A percentile compares a stretch with the other conserved stretches of the same genome.
These are phyloP conservation scores for Hypoxylon perforatum DNA, from an alignment of 495 filamentous ascomycete species.

Conservation along the genomic window DNA sequence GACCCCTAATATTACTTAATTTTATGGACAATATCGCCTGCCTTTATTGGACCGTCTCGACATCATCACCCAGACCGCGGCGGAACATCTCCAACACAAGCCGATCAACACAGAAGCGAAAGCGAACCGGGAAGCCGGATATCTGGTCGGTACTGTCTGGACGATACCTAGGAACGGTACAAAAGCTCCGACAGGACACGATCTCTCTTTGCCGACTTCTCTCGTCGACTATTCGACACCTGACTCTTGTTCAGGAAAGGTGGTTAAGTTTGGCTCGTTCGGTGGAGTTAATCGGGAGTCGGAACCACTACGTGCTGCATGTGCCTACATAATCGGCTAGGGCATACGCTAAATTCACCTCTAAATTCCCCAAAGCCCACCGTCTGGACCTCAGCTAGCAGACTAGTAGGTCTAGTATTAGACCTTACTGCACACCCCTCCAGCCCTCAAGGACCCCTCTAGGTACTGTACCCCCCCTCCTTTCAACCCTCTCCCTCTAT, in stretches of 20 bases:
- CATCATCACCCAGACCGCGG: constrained; percentile 8
- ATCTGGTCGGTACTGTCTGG: constrained; percentile 26
- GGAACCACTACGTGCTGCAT: constrained; percentile 29
- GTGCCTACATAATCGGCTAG: constrained; percentile 31
- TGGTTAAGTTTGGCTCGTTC: constrained; percentile 11
- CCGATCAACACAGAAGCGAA: constrained; percentile 13
- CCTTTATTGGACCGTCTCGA: constrained; percentile 31
- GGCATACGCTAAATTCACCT: constrained; percentile 14
- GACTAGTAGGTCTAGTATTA: too few species aligned
- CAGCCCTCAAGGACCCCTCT: too few species aligned
- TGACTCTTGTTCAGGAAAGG: constrained; percentile 27
- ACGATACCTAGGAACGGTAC: constrained; percentile 34
- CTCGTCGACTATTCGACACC: constrained; percentile 29
- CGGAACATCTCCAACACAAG: neutral
- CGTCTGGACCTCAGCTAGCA: neutral
- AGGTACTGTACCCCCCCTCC: too few species aligned
- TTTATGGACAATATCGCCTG: constrained; percentile 35
- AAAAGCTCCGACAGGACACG: constrained; percentile 36
- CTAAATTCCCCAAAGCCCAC: neutral
- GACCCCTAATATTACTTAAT: constrained; percentile 9
- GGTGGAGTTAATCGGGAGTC: constrained; percentile 38
- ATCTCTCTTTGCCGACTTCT: constrained; percentile 34
- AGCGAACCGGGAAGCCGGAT: constrained; percentile 12
- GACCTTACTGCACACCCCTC: too few species aligned
- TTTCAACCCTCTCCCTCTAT: too few species aligned